Evolutionary conservation across 345 rosid genomes (phyloP), one percentile per base, ranked within the genome.

Genomic region (Lepidium didymum): DNA sequence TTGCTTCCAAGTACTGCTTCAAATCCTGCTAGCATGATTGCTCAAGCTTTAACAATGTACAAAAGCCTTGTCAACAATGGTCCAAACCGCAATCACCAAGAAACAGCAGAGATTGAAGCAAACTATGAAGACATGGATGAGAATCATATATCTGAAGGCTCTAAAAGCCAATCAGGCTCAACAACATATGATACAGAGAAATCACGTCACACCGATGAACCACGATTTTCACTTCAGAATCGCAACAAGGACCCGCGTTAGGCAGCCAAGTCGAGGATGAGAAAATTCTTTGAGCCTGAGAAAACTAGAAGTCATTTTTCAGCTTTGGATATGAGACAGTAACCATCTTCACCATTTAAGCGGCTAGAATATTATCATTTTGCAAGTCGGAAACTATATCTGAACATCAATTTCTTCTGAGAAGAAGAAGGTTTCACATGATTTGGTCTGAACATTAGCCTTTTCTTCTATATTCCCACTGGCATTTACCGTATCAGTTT

Each of bases 31-130:
- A 83, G 60, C 81, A 77, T 83, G 83, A 83, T 91, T 71, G 92
- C 89, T 33, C 96, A 86, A 82, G 86, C 96, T 75, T 72, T 95
- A 60, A 72, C 87, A 6, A 83, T 89, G 92, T 86, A 91, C 80
- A 95, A 86, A 72, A 83, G 77, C 79, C 62, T 95, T 73, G 70
- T 87, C 27, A 66, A 62, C 41, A 79, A 81, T 43, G 68, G 29
- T 62, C 69, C 89, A 16, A 62, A 13, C 25, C 66, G 56, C 27
- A 75, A 64, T 68, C 47, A 78, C 53, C 49, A 33, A 36, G 77
- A 36, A 47, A 29, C 67, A 54, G 45, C 75, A 61, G 31, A 68
- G 2, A 18, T 63, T 14, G 72, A 55, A 75, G 56, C 61, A 31
- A 65, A 64, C 52, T 27, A 68, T 35, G 76, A 23, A 49, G 76